Base-by-base conservation (phyloP, 164 flowering plant species). In the Macadamia tetraphylla region DNA sequence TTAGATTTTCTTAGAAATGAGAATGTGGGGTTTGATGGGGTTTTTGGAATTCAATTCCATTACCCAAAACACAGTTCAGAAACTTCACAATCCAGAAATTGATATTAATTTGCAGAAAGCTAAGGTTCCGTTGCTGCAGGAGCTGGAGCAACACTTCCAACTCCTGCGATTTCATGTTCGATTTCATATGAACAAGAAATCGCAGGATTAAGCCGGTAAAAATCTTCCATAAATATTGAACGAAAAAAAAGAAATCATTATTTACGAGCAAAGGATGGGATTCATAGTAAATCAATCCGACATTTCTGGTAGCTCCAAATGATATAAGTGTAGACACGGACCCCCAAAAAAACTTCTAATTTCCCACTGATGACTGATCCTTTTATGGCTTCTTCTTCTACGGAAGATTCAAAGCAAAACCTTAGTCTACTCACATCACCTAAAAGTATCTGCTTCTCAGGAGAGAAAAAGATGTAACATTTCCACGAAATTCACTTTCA, bases 171-270 rank as follows among this genome's bases (percentile, higher is more conserved):
- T 10, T 15, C 23, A 23, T 23, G 23, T 23, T 23, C 23, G 23
- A 23, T 23, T 23, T 35, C 59, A n/a, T 67, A 49, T 3, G 65
- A 51, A 51, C 60, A 68, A 3, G 71, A 68, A 18, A 49, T 64
- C 6, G 62, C 29, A 44, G 73, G 57, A 70, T 63, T 66, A 6
- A 69, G 3, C 53, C 67, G 31, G 62, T 63, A 70, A n/a, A 70
- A 43, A 56, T 70, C 62, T 29, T 70, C 73, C 73, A 70, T 70
- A 2, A 23, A 23, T 23, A 23, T 23, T 23, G 23, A 23, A 23
- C 23, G 23, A 23, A 23, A 35, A 35, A 35, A 35, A 35, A 35
- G 5, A 35, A 23, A 23, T 23, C 23, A 23, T 23, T 23, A 23
- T 23, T 23, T 23, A 23, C 23, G 29, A 51, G 30, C 10, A 17